These are phyloP conservation scores for Saccharomycopsis sp. DNA, from an alignment of 805 yeast genomes.

Conservation along the genomic window DNA sequence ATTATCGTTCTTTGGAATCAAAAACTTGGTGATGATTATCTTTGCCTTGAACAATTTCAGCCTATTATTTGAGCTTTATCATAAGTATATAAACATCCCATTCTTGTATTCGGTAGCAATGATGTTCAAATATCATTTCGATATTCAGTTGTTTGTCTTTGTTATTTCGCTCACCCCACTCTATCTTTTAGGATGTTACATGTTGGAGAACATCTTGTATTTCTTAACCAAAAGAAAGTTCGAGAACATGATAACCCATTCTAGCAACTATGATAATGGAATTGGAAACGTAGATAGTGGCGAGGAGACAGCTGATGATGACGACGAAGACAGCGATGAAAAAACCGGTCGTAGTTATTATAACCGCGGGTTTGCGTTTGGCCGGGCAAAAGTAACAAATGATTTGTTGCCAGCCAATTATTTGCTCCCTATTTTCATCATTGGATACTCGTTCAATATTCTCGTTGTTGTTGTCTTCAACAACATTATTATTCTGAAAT, in stretches of 20 bases:
- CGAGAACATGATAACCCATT: slow-evolving; percentile 2
- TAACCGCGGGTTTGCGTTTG: not conserved
- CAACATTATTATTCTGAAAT: slow-evolving; percentile 29
- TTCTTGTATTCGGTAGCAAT: slow-evolving; percentile 29
- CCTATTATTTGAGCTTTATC: slow-evolving; percentile 33
- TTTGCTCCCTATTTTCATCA: slow-evolving; percentile 28
- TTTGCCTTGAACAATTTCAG: slow-evolving; percentile 34
- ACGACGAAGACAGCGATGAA: not conserved
- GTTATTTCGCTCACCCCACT: slow-evolving; percentile 25
- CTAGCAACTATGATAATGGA: not conserved
- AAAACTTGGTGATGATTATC: slow-evolving; percentile 34
- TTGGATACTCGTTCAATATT: slow-evolving; percentile 30
- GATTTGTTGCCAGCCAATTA: slow-evolving; percentile 22
- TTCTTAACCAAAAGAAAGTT: slow-evolving; percentile 17
- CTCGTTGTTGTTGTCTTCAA: slow-evolving; percentile 26
- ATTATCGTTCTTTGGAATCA: slow-evolving; percentile 29
- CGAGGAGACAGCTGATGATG: not conserved
- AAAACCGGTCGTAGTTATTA: not conserved
- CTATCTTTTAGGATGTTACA: slow-evolving; percentile 32
- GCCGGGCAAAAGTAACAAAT: slow-evolving; percentile 13
- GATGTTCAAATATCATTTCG: slow-evolving; percentile 28
- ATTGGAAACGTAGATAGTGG: not conserved
- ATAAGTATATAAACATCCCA: slow-evolving; percentile 28
- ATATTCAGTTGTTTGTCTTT: slow-evolving; percentile 24
- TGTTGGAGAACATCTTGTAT: slow-evolving; percentile 29